Evolutionary conservation across 768 basidiomycete species (phyloP).

Genomic region (Stropharia rugosoannulata): DNA sequence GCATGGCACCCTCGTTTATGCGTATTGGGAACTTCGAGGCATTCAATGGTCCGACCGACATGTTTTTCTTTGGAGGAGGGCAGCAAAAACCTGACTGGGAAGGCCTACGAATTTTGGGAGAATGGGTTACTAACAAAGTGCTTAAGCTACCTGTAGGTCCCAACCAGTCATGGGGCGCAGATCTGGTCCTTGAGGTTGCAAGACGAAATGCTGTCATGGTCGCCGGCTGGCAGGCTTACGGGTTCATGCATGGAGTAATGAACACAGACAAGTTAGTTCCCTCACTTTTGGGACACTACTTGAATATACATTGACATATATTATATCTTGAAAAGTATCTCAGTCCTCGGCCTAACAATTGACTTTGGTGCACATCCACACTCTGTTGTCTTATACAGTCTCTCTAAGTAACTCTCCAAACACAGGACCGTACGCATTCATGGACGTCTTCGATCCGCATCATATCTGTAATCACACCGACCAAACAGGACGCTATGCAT

Average conservation of each 20-base stretch:
- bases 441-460: slow-evolving; percentile 84
- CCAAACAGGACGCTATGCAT: slow-evolving; percentile 74
- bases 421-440: slow-evolving; percentile 76
- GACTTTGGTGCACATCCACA: slow-evolving; percentile 53
- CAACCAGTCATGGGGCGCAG: slow-evolving; percentile 65
- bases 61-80: slow-evolving; percentile 74
- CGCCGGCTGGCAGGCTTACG: slow-evolving; percentile 93
- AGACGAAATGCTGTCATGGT: slow-evolving; percentile 90
- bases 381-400: neutral
- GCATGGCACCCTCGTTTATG: slow-evolving; percentile 87
- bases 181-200: slow-evolving; percentile 75
- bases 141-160: slow-evolving; percentile 46
- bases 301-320: slow-evolving; percentile 7
- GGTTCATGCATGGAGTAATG: slow-evolving; percentile 95
- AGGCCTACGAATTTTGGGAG: slow-evolving; percentile 67
- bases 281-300: neutral
- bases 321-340: slow-evolving; percentile 46
- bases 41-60: slow-evolving; percentile 63
- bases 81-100: slow-evolving; percentile 78
- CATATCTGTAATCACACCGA: slow-evolving; percentile 95
- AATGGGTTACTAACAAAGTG: slow-evolving; percentile 70
- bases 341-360: slow-evolving; percentile 72
- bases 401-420: neutral
- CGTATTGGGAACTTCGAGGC: slow-evolving; percentile 93
- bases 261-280: slow-evolving; percentile 87